Evolutionary conservation across 441 rosid genomes (phyloP), one percentile per base, ranked within the genome.

Genomic region (Bocquillonia castaneifolia): DNA sequence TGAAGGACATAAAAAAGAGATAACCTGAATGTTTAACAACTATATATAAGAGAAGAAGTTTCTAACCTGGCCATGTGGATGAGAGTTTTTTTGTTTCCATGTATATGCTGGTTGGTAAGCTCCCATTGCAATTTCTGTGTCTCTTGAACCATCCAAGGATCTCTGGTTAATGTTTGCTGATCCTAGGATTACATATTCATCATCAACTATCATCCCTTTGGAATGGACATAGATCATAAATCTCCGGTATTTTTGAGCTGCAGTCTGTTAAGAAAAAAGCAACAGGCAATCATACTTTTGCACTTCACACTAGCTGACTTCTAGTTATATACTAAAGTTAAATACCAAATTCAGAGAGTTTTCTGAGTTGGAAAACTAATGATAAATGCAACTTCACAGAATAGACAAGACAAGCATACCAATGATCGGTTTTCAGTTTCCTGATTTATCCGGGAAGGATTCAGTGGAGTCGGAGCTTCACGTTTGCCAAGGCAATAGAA

Each of bases 401-500:
- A 63, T 56, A 37, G 22, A 42, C 26, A 22, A 40, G 31, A 47
- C 3, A 42, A 42, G 72, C 75, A 28, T 83, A 86, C 92, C 83
- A 65, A 36, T 52, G 81, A 70, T 51, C 76, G 77, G 45, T 78
- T 82, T 40, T 86, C 85, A 36, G 66, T 72, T 47, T 77, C 77
- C 22, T 59, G 80, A 67, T 26, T 66, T 40, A 60, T 2, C 31
- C 58, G 67, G 28, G 79, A 37, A 57, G 65, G 67, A 52, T 55
- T 32, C 14, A 62, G 64, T 10, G 69, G 44, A 58, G 76, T 51
- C 26, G 73, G 53, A 45, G 53, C 57, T 70, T 92, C 97, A 36
- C 94, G 80, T 66, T 86, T 89, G 5, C 96, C 96, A 8, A 92
- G 96, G 84, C 97, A 89, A 71, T 76, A 92, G 73, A 92, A 89